Evolutionary conservation across 2,329 filamentous ascomycete species (phyloP).

Genomic region (Ophiostoma australiae): DNA sequence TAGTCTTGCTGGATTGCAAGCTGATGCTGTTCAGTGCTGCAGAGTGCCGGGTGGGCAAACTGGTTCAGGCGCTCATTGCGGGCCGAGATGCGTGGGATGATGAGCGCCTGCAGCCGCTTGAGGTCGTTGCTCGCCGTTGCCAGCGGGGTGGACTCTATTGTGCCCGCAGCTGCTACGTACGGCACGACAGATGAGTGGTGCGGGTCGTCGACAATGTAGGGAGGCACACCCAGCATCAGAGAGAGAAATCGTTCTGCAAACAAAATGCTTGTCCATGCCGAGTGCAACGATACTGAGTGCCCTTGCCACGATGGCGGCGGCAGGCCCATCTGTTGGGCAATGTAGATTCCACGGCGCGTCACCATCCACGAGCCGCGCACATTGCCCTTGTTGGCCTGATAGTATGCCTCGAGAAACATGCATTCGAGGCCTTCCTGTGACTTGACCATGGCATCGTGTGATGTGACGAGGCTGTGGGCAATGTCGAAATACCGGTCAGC

Average conservation of each 20-base stretch:
- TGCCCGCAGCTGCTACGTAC: neutral
- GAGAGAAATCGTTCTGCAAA: constrained; percentile 43
- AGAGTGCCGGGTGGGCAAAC: neutral
- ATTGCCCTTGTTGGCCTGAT: constrained; percentile 43
- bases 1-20: constrained; percentile 27
- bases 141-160: neutral
- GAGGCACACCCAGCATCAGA: constrained; percentile 42
- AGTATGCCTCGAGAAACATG: constrained; percentile 43
- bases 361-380: constrained; percentile 43
- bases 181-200: neutral
- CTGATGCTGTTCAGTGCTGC: constrained; percentile 12
- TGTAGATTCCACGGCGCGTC: constrained; percentile 34
- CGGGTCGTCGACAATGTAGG: constrained; percentile 29
- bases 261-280: constrained; percentile 43
- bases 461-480: neutral
- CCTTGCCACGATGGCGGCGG: constrained; percentile 28
- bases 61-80: constrained; percentile 33
- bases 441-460: neutral
- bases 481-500: neutral
- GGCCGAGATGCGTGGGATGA: constrained; percentile 38
- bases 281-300: constrained; percentile 33
- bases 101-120: constrained; percentile 33
- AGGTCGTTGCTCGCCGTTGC: constrained; percentile 27
- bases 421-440: constrained; percentile 41
- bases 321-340: neutral